Evolutionary conservation across 208 protist genomes (phyloP), one percentile per base, ranked within the genome.

Genomic region (Acanthamoeba healyi): DNA sequence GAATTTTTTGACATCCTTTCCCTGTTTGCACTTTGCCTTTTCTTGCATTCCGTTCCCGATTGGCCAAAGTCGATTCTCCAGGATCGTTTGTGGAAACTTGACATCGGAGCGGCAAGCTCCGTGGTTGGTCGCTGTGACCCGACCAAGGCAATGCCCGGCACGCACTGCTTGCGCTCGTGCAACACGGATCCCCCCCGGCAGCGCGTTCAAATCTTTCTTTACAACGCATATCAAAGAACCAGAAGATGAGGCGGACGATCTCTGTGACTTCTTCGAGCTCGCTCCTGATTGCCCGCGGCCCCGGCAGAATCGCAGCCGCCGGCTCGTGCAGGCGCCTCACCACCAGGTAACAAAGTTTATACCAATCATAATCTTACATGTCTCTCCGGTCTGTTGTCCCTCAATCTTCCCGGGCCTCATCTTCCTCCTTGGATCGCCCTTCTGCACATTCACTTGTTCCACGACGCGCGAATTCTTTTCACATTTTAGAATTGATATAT

Each of bases 261-360:
- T 42, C n/a, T 34, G 1, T 65, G 26, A 14, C n/a, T 5, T 74
- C 65, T 74, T 74, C 65, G 14, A 42, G 65, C 12, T 74, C 65
- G 10, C 22, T 12, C 34, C 65, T 74, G 7, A 0, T 36, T 14
- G 15, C 34, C 17, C 58, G n/a, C 6, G 34, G 7, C 1, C 4
- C 10, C 29, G 29, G 61, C 24, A 70, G 49, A 22, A 34, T 65
- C 2, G 26, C n/a, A 6, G 67, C 67, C 22, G 4, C 3, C 38
- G 34, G 34, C 38, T 77, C 67, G 34, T 77, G 38, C 38, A 36
- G 67, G 19, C 40, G 38, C 19, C 67, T 77, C 6, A 6, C 67
- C 67, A 77, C 67, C 36, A 22, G 67, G 67, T 77, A 84, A 54
- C n/a, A n/a, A n/a, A n/a, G n/a, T n/a, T n/a, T 49, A 10, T n/a